Evolutionary conservation across 768 basidiomycete genomes (phyloP), one percentile per base, ranked within the genome.

Genomic region (Suillus plorans): DNA sequence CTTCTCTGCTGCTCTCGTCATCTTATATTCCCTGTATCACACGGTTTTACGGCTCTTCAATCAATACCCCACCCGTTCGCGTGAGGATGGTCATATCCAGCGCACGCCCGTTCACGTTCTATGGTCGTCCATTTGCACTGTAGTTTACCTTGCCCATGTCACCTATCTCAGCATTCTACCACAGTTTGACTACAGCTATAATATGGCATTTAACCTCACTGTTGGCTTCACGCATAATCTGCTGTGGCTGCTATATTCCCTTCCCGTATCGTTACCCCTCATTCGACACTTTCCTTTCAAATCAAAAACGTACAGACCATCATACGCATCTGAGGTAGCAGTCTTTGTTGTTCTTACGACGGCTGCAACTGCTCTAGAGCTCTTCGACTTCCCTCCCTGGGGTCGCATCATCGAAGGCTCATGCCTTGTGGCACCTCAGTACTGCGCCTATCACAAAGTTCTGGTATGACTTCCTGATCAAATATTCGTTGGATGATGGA

Each of bases 161-260:
- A 83, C 88, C 14, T 98, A 98, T 79, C 82, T 98, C 50, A 83
- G 83, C 53, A 73, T 89, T 16, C 83, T 89, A 55, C 89, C 89
- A 34, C 87, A 89, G 60, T 97, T 97, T 78, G 90, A 96, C 78
- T 99, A 99, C 74, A 78, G 89, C 8, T 99, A 97, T 81, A 98
- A 99, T 81, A 92, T 97, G 77, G 73, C 81, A 0, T 94, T 93
- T 81, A 95, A 94, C 77, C 77, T 95, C 70, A 68, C 78, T 63
- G 68, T 98, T 64, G 97, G 94, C 2, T 69, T 95, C 41, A 65
- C 80, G 1, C 95, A 98, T 77, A 95, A 97, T 74, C 44, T 85
- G 34, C 75, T 97, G 18, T 99, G 97, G 97, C 72, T 89, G 37
- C 62, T 85, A 14, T 99, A 91, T 76, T 81, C 90, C 3, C 78